phyloP scores from a whole-genome alignment of 1,284 basidiomycete species.

The Hypsizygus ulmarius region DNA sequence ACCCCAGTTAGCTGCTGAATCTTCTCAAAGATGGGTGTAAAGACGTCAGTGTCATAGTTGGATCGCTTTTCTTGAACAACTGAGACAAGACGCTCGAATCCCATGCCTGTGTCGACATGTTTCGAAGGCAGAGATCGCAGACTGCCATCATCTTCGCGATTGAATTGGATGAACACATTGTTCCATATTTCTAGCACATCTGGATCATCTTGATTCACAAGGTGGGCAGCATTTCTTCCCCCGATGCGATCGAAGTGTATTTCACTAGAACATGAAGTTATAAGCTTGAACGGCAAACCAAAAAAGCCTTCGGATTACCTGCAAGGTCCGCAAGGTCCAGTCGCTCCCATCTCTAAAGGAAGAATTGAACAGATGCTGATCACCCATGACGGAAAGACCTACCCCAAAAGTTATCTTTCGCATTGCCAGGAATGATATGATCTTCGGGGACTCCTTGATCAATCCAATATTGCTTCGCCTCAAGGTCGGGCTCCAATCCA shows the following conservation, averaged over 20 bases:
- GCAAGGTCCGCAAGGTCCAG: conserved; percentile 97
- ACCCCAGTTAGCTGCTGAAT: conserved; percentile 91
- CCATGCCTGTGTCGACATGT: conserved; percentile 99
- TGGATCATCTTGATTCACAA: conserved; percentile 95
- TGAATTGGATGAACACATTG: conserved; percentile 99
- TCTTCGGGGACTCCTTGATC: conserved; percentile 84
- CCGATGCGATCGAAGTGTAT: conserved; percentile 97
- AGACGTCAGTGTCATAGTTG: conserved; percentile 98
- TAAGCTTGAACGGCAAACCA: conserved; percentile 7
- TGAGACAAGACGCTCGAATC: conserved; percentile 96
- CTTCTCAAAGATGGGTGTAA: conserved; percentile 84
- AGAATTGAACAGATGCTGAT: conserved; percentile 2
- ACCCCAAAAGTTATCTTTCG: conserved; percentile 99
- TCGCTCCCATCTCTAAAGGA: conserved; percentile 92
- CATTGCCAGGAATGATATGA: conserved; percentile 91
- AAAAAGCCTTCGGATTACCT: conserved; percentile 45
- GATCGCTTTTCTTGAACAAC: conserved; percentile 89
- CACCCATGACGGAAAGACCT: conserved; percentile 26
- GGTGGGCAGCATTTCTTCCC: conserved; percentile 84
- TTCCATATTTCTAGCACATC: conserved; percentile 99
- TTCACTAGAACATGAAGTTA: conserved; percentile 56
- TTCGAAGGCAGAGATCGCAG: conserved; percentile 84
- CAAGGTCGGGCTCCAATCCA: conserved; percentile 86
- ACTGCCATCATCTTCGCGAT: conserved; percentile 87
- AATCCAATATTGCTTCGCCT: conserved; percentile 86